Percentiles rank a stretch among this genome's conserved stretches.
Conservation (phyloP, 2,329 filamentous ascomycete genomes). For the Penicillium sp. region DNA sequence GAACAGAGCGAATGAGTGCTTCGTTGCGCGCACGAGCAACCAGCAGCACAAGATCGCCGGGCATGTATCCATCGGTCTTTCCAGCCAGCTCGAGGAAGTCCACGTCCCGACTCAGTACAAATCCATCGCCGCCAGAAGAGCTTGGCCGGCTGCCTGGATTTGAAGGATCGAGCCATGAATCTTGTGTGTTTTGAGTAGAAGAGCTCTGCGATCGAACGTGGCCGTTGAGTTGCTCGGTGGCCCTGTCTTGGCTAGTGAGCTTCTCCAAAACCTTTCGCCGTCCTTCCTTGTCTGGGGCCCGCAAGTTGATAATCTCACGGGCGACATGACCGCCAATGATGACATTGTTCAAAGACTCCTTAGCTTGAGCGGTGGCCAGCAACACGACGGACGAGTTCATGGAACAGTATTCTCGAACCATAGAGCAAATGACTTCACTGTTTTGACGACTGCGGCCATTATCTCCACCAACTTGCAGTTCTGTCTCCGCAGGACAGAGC, state of each 20-base stretch:
- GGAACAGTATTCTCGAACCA: constrained; percentile 80
- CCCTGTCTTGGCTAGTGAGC: constrained; percentile 57
- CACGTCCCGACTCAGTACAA: constrained; percentile 70
- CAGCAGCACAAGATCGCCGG: constrained; percentile 82
- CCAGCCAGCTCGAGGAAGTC: constrained; percentile 93
- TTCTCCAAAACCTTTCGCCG: constrained; percentile 79
- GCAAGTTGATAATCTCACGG: constrained; percentile 83
- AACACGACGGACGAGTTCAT: constrained; percentile 78
- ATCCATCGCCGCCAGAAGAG: constrained; percentile 57
- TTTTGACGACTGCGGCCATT: constrained; percentile 90
- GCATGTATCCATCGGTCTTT: constrained; percentile 96
- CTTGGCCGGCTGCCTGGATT: constrained; percentile 54
- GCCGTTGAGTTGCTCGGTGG: constrained; percentile 41
- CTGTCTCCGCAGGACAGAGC: constrained; percentile 88
- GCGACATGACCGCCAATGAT: constrained; percentile 90
- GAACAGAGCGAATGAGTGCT: constrained; percentile 80
- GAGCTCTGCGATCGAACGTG: constrained; percentile 36
- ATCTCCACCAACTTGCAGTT: constrained; percentile 88
- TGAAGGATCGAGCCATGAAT: constrained; percentile 74
- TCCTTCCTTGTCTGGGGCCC: constrained; percentile 89
- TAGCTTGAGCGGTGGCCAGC: constrained; percentile 85
- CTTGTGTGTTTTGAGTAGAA: constrained; percentile 54
- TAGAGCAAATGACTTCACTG: constrained; percentile 80
- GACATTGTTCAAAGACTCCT: constrained; percentile 87
- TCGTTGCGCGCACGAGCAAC: constrained; percentile 87